Base-by-base conservation (phyloP, 106 monocot genomes). In the Dioscorea zingiberensis region DNA sequence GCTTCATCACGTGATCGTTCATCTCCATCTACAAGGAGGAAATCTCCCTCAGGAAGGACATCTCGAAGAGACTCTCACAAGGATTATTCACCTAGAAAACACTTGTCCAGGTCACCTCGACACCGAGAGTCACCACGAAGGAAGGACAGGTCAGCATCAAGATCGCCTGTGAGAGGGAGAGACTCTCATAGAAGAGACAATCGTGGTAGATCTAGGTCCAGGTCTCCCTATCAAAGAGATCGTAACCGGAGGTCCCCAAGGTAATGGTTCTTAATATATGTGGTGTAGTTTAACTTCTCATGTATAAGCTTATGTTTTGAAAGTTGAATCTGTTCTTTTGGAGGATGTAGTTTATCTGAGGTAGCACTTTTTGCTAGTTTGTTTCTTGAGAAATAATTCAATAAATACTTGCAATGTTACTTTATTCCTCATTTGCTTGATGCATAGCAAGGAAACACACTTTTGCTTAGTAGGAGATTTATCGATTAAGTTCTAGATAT, bases 181-280 rank as follows among this genome's bases (percentile, higher is more conserved):
- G 85, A 75, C 61, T 69, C 81, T 69, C 44, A 30, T 61, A 78
- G 69, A 73, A 81, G 78, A 63, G 78, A 73, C 21, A 64, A 57
- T 22, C 71, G 56, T 19, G 75, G 55, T 47, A 67, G 72, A 71
- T 78, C 83, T 74, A 66, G 81, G 25, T 86, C 85, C 56, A 81
- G 85, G 62, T 86, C 85, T 63, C 85, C 85, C 54, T 25, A 69
- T 69, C 32, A 71, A 60, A 81, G 77, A 72, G 71, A 78, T 82
- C 75, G 68, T 29, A 25, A 60, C 24, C 51, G 44, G 48, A 71
- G 81, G 65, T 85, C 81, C 24, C 80, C 76, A 73, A 73, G 69
- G 73, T 80, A 32, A 46, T 23, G 1, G 2, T 25, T 44, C 16
- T 58, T 16, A 51, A 8, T 18, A 51, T 1, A 9, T 51, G 15